phyloP scores from a whole-genome alignment of 306 rosid species.

The Adenanthera pavonina region DNA sequence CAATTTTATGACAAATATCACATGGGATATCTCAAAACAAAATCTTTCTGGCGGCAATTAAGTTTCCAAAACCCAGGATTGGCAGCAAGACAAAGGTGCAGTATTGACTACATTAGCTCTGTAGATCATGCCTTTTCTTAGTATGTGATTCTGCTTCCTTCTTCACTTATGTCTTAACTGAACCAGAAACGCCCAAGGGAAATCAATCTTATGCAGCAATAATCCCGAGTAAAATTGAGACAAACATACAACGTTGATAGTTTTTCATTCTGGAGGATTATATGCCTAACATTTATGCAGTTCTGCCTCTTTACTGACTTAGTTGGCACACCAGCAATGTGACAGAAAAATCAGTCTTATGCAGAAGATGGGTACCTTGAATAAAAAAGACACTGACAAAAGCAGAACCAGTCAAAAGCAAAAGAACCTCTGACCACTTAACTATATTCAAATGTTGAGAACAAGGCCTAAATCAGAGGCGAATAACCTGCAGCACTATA shows the following conservation, averaged over 20 bases:
- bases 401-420: slow-evolving; percentile 40
- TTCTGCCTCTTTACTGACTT: slow-evolving; percentile 38
- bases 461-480: slow-evolving; percentile 34
- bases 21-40: slow-evolving; percentile 36
- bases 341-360: slow-evolving; percentile 38
- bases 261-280: slow-evolving; percentile 17
- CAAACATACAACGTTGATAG: slow-evolving; percentile 6
- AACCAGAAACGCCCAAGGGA: slow-evolving; percentile 30
- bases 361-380: slow-evolving; percentile 34
- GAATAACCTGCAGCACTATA: slow-evolving; percentile 30
- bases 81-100: slow-evolving; percentile 32
- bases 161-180: slow-evolving; percentile 27
- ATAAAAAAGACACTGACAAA: slow-evolving; percentile 37
- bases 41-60: slow-evolving; percentile 14
- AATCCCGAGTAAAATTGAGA: slow-evolving; percentile 27
- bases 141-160: slow-evolving; percentile 38
- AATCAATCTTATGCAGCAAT: slow-evolving; percentile 39
- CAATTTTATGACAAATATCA: slow-evolving; percentile 39
- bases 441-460: slow-evolving; percentile 42
- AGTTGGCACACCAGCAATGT: slow-evolving; percentile 36
- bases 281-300: slow-evolving; percentile 28
- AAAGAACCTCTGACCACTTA: slow-evolving; percentile 43
- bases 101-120: slow-evolving; percentile 11
- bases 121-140: slow-evolving; percentile 35
- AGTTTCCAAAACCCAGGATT: slow-evolving; percentile 39